A percentile compares a stretch with the other conserved stretches of the same genome.
phyloP scores from a whole-genome alignment of 1,284 basidiomycete genomes.

The Sporisorium reilianum region DNA sequence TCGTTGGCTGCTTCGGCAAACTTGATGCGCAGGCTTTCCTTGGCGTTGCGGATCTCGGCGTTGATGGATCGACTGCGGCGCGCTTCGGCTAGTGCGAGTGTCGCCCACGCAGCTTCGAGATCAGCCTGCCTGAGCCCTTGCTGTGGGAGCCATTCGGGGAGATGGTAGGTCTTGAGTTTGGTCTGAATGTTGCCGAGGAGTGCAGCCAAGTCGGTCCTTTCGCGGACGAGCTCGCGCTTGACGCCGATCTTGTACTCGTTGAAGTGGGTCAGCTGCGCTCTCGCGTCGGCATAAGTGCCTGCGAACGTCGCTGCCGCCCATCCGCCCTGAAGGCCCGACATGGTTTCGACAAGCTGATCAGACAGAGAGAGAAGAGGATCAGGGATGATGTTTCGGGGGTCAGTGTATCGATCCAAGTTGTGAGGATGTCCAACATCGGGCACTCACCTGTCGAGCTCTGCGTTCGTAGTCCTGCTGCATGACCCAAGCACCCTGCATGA shows the following conservation, averaged over 20 bases:
- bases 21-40: conserved; percentile 81
- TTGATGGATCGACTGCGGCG: conserved; percentile 85
- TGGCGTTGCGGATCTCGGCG: conserved; percentile 79
- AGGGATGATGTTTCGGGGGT: no score
- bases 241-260: conserved; percentile 85
- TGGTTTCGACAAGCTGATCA: conserved; percentile 59
- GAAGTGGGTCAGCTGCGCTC: conserved; percentile 80
- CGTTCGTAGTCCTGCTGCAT: conserved; percentile 92
- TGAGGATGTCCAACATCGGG: no score
- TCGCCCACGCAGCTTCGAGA: conserved; percentile 83
- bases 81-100: conserved; percentile 81
- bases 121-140: conserved; percentile 73
- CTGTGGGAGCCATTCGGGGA: conserved; percentile 60
- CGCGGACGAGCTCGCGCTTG: conserved; percentile 88
- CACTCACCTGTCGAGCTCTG: no score
- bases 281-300: conserved; percentile 79
- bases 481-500: conserved; percentile 80
- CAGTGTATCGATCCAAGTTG: no score
- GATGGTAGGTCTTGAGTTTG: conserved; percentile 88
- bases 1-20: conserved; percentile 87
- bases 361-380: no score
- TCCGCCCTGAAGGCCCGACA: conserved; percentile 38
- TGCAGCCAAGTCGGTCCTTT: conserved; percentile 87
- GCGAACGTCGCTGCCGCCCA: conserved; percentile 57
- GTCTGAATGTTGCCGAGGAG: conserved; percentile 94